Evolutionary conservation across 139 green algal genomes (phyloP), one percentile per base, ranked within the genome.

Genomic region (Gonium pectorale): DNA sequence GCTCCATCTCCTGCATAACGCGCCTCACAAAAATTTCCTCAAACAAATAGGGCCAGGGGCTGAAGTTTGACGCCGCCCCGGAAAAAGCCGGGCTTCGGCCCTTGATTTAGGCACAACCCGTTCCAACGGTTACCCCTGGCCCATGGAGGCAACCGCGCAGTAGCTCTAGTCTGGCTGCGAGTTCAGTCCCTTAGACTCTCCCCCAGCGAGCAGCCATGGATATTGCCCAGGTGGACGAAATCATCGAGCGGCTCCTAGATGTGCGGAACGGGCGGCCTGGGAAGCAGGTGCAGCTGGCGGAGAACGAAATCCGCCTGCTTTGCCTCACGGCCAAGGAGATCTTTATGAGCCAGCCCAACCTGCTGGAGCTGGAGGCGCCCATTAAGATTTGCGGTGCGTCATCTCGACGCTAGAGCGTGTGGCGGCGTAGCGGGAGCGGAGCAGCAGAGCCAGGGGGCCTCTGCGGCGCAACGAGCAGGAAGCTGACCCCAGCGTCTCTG

Each of bases 381-480:
- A 99, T 99, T 80, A 99, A 99, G 84, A 99, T 99, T 83, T 99
- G 97, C 92, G 97, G 97, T 98, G 85, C 54, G 77, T 73, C 24
- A 17, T n/a, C 2, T n/a, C n/a, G n/a, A n/a, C n/a, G n/a, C n/a
- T n/a, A n/a, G n/a, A n/a, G n/a, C 49, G n/a, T n/a, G n/a, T n/a
- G n/a, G n/a, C n/a, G n/a, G n/a, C n/a, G n/a, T n/a, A n/a, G n/a
- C n/a, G n/a, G n/a, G n/a, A n/a, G n/a, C n/a, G n/a, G n/a, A n/a
- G n/a, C n/a, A n/a, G n/a, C n/a, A n/a, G n/a, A n/a, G n/a, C n/a
- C n/a, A n/a, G n/a, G n/a, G n/a, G n/a, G n/a, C n/a, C n/a, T n/a
- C n/a, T n/a, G n/a, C n/a, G n/a, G n/a, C n/a, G n/a, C n/a, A n/a
- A 15, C 41, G 59, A 83, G 72, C 75, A 83, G 26, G 7, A 79